phyloP scores from a whole-genome alignment of 2,329 filamentous ascomycete species.

The Colletotrichum echinochloae region DNA sequence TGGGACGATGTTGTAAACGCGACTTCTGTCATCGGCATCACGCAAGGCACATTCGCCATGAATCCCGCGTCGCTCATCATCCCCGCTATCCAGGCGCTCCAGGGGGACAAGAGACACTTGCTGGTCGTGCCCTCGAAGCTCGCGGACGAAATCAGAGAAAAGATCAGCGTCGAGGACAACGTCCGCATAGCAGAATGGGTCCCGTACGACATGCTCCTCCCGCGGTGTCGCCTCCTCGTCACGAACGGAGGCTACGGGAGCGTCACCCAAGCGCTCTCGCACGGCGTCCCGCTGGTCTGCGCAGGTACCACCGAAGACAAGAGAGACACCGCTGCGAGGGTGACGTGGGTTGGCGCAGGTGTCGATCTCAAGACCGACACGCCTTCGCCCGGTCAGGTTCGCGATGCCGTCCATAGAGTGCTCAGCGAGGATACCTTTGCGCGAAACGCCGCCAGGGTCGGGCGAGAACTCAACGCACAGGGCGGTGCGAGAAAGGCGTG shows the following conservation, averaged over 20 bases:
- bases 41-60: slow-evolving; percentile 54
- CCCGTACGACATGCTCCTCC: slow-evolving; percentile 52
- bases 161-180: slow-evolving; percentile 44
- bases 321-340: slow-evolving; percentile 51
- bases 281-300: slow-evolving; percentile 51
- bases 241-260: slow-evolving; percentile 55
- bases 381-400: slow-evolving; percentile 46
- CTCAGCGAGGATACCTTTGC: slow-evolving; percentile 44
- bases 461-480: slow-evolving; percentile 46
- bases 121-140: slow-evolving; percentile 51
- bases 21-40: slow-evolving; percentile 50
- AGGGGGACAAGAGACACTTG: slow-evolving; percentile 45
- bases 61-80: slow-evolving; percentile 53
- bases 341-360: slow-evolving; percentile 49
- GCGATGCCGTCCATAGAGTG: slow-evolving; percentile 44
- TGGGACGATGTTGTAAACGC: slow-evolving; percentile 49
- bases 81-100: slow-evolving; percentile 52
- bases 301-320: slow-evolving; percentile 54
- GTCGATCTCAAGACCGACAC: slow-evolving; percentile 53
- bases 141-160: slow-evolving; percentile 44
- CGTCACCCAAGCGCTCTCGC: slow-evolving; percentile 51
- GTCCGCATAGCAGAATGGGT: slow-evolving; percentile 51
- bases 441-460: slow-evolving; percentile 44
- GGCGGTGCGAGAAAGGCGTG: slow-evolving; percentile 46
- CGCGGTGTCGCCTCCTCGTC: slow-evolving; percentile 49